Evolutionary conservation across 495 filamentous ascomycete species (phyloP).

Genomic region (Penicillium herquei): DNA sequence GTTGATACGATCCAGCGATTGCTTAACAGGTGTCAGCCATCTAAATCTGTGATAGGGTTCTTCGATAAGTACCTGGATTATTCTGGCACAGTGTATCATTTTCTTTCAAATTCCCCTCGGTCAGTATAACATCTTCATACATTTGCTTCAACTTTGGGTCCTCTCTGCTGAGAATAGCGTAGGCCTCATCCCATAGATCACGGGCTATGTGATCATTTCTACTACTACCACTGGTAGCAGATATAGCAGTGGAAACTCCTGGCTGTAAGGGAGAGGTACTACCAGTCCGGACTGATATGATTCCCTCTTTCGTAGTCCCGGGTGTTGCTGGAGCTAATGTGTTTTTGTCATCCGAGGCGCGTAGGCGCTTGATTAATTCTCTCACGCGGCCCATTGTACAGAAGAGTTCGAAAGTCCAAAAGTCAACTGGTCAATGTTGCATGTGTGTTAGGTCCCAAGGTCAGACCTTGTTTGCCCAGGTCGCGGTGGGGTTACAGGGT

Average conservation of each 20-base stretch:
- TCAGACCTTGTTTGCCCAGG: too few species aligned
- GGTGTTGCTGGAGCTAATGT: background rate
- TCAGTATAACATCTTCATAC: background rate
- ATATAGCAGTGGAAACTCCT: background rate
- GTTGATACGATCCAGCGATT: background rate
- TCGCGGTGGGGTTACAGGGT: too few species aligned
- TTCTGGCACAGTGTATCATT: background rate
- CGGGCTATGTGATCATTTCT: background rate
- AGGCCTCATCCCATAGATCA: constrained; percentile 4
- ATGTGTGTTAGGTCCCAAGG: too few species aligned
- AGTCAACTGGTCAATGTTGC: too few species aligned
- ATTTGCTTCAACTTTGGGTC: background rate
- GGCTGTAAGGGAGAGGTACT: background rate
- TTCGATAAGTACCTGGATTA: background rate
- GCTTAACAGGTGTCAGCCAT: background rate
- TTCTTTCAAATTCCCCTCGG: background rate
- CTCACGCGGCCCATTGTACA: too few species aligned
- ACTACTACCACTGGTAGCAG: background rate
- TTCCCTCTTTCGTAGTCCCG: background rate
- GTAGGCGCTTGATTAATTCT: background rate
- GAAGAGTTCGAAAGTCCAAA: too few species aligned
- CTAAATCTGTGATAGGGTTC: background rate
- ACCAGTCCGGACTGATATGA: background rate
- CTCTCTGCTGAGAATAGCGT: constrained; percentile 1
- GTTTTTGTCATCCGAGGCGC: background rate